Percentiles rank a stretch among this genome's conserved stretches.
phyloP scores from a whole-genome alignment of 1,284 basidiomycete species.

The Cronartium quercuum region DNA sequence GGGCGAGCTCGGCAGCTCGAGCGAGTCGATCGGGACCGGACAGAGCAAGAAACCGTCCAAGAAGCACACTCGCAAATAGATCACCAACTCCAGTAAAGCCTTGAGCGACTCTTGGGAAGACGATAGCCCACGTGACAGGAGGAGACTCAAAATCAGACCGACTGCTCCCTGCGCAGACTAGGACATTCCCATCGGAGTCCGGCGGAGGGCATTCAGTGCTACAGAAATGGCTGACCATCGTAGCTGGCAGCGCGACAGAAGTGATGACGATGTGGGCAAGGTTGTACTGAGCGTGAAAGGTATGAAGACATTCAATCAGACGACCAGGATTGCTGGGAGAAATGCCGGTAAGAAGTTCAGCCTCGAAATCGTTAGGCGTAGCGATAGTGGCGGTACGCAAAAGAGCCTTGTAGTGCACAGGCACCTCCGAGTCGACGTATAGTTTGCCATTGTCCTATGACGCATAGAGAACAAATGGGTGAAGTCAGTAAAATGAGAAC shows the following conservation, averaged over 20 bases:
- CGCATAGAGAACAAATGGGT: constrained; percentile 54
- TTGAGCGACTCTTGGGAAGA: constrained; percentile 73
- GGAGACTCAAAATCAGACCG: constrained; percentile 58
- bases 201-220: constrained; percentile 35
- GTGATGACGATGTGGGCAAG: constrained; percentile 87
- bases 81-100: constrained; percentile 97
- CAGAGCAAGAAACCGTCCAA: constrained; percentile 65
- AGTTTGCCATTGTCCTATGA: constrained; percentile 71
- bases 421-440: constrained; percentile 80
- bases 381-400: constrained; percentile 78
- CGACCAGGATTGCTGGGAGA: constrained; percentile 62
- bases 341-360: constrained; percentile 69
- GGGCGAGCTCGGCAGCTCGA: constrained; percentile 55
- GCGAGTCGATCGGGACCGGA: constrained; percentile 51
- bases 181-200: constrained; percentile 3
- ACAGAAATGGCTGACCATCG: constrained; percentile 45
- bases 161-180: constrained; percentile 53
- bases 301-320: constrained; percentile 63
- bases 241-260: constrained; percentile 59
- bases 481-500: constrained; percentile 51
- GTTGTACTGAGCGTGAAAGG: constrained; percentile 66
- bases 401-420: constrained; percentile 78
- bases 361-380: constrained; percentile 97
- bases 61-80: constrained; percentile 85
- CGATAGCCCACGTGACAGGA: constrained; percentile 58